Evolutionary conservation across 2,329 filamentous ascomycete species (phyloP).

Genomic region (Aspergillus uvarum): DNA sequence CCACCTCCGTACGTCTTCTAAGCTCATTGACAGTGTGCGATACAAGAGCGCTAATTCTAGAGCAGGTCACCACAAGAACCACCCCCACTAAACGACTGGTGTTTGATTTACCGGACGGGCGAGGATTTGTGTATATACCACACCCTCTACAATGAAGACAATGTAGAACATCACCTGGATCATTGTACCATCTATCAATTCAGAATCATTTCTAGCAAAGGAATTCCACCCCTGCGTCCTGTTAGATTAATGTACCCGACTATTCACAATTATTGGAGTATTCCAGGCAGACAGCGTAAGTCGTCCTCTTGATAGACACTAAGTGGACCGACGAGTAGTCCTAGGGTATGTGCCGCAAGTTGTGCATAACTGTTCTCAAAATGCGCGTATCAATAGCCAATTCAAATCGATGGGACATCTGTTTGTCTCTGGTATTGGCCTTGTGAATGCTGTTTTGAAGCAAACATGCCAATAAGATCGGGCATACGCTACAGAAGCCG

Average conservation of each 20-base stretch:
- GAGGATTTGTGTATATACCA: constrained; percentile 44
- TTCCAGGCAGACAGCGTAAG: not conserved
- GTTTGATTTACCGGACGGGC: constrained; percentile 20
- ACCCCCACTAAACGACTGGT: constrained; percentile 73
- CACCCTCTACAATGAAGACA: constrained; percentile 33
- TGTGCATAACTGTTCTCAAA: not conserved
- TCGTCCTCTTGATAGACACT: not conserved
- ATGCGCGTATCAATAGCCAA: no score
- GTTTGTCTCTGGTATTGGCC: no score
- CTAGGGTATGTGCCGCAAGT: not conserved
- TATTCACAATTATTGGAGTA: no score
- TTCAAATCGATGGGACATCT: no score
- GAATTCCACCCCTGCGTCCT: no score
- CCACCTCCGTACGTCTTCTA: constrained; percentile 80
- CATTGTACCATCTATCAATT: constrained; percentile 4
- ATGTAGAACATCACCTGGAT: constrained; percentile 26
- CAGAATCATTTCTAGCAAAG: not conserved
- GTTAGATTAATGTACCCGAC: no score
- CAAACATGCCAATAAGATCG: no score
- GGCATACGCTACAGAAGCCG: no score
- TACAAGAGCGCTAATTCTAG: constrained; percentile 14
- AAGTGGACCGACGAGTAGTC: not conserved
- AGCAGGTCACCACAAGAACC: constrained; percentile 99
- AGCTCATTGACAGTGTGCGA: not conserved
- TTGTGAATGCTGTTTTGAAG: no score